These are phyloP conservation scores for Ehretia macrophylla DNA, from an alignment of 257 asterid genomes.

Conservation along the genomic window DNA sequence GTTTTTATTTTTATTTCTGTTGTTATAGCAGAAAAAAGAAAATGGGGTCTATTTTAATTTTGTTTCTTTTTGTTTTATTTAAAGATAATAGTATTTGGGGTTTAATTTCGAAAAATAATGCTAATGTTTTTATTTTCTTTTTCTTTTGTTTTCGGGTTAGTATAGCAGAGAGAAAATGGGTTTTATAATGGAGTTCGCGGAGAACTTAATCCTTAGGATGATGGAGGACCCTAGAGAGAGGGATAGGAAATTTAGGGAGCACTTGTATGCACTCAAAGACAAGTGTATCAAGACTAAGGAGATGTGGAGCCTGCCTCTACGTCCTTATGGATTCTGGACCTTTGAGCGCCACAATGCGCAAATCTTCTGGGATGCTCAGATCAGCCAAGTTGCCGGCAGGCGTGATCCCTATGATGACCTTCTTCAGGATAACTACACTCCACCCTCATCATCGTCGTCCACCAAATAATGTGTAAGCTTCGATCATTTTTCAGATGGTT, in stretches of 20 bases:
- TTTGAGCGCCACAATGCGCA: constrained; percentile 82
- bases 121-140: too few relatives aligned
- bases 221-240: constrained; percentile 87
- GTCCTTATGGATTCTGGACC: constrained; percentile 91
- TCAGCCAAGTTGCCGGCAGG: constrained; percentile 78
- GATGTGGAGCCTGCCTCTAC: constrained; percentile 66
- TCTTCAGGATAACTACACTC: constrained; percentile 27
- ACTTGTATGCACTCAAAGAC: constrained; percentile 46
- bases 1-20: too few relatives aligned
- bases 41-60: too few relatives aligned
- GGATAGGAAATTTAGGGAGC: constrained; percentile 65
- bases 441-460: too few relatives aligned
- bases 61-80: too few relatives aligned
- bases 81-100: too few relatives aligned
- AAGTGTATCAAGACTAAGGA: constrained; percentile 50
- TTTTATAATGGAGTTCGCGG: constrained; percentile 88
- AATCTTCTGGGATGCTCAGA: constrained; percentile 60
- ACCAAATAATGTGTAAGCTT: too few relatives aligned
- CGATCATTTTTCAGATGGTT: too few relatives aligned
- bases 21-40: too few relatives aligned
- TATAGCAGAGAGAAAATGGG: constrained; percentile 31
- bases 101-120: too few relatives aligned
- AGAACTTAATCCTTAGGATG: constrained; percentile 60
- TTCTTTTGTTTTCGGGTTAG: too few relatives aligned
- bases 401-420: constrained; percentile 85